Conservation (phyloP, 2,329 filamentous ascomycete species). For the Clonostachys byssicola region DNA sequence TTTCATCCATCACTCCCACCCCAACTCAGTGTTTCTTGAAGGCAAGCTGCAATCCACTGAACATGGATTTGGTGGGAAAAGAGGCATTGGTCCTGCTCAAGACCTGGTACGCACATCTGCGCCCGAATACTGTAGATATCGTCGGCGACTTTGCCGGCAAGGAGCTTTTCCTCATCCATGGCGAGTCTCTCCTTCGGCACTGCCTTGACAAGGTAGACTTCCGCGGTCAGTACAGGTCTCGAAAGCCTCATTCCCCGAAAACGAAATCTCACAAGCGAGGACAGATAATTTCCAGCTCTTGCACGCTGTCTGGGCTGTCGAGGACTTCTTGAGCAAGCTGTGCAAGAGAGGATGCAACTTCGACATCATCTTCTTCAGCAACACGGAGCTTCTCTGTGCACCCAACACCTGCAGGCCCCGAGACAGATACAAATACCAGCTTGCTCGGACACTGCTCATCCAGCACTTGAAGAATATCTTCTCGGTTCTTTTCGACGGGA, state of each 20-base stretch:
- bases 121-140: slow-evolving; percentile 47
- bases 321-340: slow-evolving; percentile 59
- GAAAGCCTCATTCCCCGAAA: background rate
- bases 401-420: slow-evolving; percentile 23
- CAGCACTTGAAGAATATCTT: slow-evolving; percentile 45
- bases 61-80: too few species aligned
- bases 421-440: slow-evolving; percentile 44
- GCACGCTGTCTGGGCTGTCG: slow-evolving; percentile 66
- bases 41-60: too few species aligned
- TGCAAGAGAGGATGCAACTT: slow-evolving; percentile 64
- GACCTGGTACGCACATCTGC: slow-evolving; percentile 2
- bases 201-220: slow-evolving; percentile 67
- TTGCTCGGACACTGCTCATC: slow-evolving; percentile 60
- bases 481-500: slow-evolving; percentile 5
- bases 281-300: slow-evolving; percentile 64
- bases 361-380: slow-evolving; percentile 65
- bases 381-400: slow-evolving; percentile 49
- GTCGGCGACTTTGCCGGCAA: slow-evolving; percentile 73
- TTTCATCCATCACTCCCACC: too few species aligned
- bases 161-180: slow-evolving; percentile 69
- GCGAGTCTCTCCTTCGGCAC: slow-evolving; percentile 65
- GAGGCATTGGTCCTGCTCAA: too few species aligned
- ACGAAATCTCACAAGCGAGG: too few species aligned
- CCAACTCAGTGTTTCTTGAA: too few species aligned
- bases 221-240: slow-evolving; percentile 25